These are phyloP conservation scores for Dactylonectria macrodidyma DNA, from an alignment of 2,329 filamentous ascomycete species.

Conservation along the genomic window DNA sequence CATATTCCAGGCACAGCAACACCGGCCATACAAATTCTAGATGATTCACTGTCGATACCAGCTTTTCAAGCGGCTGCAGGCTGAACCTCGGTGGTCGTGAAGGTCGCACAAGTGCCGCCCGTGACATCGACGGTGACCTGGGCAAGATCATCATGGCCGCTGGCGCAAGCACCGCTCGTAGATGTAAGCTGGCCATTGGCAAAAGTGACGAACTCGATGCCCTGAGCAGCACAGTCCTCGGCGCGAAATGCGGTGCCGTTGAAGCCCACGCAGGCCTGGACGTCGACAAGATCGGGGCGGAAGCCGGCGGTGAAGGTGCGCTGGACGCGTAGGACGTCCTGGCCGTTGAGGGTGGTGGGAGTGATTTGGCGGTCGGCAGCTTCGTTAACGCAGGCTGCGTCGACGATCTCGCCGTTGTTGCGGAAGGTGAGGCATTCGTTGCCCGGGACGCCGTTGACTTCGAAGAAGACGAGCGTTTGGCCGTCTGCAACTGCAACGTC, in stretches of 20 bases:
- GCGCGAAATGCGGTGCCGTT: slow-evolving; percentile 37
- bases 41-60: neutral
- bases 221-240: slow-evolving; percentile 30
- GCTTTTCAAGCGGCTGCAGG: slow-evolving; percentile 15
- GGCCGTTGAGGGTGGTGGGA: slow-evolving; percentile 28
- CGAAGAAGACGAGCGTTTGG: slow-evolving; percentile 34
- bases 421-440: slow-evolving; percentile 39
- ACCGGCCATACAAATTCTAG: too few species aligned
- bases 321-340: slow-evolving; percentile 31
- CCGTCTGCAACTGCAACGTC: slow-evolving; percentile 10
- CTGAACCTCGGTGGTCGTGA: slow-evolving; percentile 28
- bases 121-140: slow-evolving; percentile 31
- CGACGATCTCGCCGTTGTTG: slow-evolving; percentile 39
- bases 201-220: slow-evolving; percentile 33
- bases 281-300: slow-evolving; percentile 31
- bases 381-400: slow-evolving; percentile 36
- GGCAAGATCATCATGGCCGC: slow-evolving; percentile 30
- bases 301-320: slow-evolving; percentile 37
- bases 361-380: slow-evolving; percentile 35
- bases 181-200: slow-evolving; percentile 30
- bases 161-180: slow-evolving; percentile 30
- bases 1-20: too few species aligned
- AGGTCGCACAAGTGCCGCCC: slow-evolving; percentile 25
- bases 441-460: slow-evolving; percentile 33
- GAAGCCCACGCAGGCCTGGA: slow-evolving; percentile 36